Evolutionary conservation across 129 eudicot genomes (phyloP), one percentile per base, ranked within the genome.

Genomic region (Smallanthus sonchifolius): DNA sequence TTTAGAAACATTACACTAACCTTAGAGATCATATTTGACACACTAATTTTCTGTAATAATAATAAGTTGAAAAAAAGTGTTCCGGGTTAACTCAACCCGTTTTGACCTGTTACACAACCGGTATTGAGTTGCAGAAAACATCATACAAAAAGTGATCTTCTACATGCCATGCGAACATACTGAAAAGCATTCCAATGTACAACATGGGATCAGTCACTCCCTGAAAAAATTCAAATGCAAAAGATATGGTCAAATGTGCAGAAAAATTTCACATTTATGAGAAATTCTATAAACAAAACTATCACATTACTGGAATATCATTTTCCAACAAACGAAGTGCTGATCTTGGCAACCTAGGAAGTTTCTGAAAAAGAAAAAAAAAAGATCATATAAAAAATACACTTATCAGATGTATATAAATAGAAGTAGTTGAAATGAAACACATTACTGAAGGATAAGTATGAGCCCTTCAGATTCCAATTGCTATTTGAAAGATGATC

Each of bases 91-190:
- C 39, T 59, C 17, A 20, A 17, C 70, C 70, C 36, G 13, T 39
- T 65, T 59, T 30, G 51, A 38, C 36, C 51, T 4, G 7, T 39
- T 65, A 34, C 9, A 10, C 10, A 11, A 10, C 40, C 9, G n/a
- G n/a, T n/a, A n/a, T n/a, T n/a, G n/a, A n/a, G n/a, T n/a, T n/a
- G n/a, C n/a, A n/a, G n/a, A n/a, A 62, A 62, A 36, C 45, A 35
- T 88, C 84, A 80, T 84, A 87, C 38, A 87, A 57, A 72, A 81
- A 75, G 67, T 84, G 84, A 79, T 87, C 91, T 70, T 87, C 91
- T 10, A 87, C 86, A 76, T 87, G 91, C 91, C 88, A 87, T 2
- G 91, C 86, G 13, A 87, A 87, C 91, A 84, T 83, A 72, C 88
- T 87, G 43, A 84, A 87, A 10, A 87, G 75, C 88, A 84, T 84